Base-by-base conservation (phyloP, 2,329 filamentous ascomycete genomes). In the Didymella keratinophila region DNA sequence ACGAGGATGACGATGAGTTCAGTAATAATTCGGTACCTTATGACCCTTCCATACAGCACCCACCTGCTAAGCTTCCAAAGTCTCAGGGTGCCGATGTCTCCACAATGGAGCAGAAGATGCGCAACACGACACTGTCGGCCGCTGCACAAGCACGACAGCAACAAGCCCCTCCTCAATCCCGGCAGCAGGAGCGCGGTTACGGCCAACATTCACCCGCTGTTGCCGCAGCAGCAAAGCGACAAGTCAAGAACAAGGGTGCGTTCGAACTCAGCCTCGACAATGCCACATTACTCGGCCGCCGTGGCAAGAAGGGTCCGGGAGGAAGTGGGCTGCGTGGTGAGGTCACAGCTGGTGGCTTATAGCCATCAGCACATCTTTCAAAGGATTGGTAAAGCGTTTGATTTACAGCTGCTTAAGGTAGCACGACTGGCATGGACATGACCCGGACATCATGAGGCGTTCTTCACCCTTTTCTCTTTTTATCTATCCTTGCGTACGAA, bases 251-350 rank as follows among this genome's bases (percentile, higher is more conserved):
- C 67, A 91, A 89, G 77, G 93, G 92, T 30, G 88, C 90, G 0
- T 99, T 99, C 67, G 95, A 99, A 78, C 84, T 99, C 45, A 97
- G 88, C 72, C 81, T 99, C 36, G 92, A 96, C 65, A 95, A 95
- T 55, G 91, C 95, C 1, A 98, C 93, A 1, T 79, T 99, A 50
- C 81, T 99, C 4, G 93, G 93, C 30, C 87, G 93, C 68, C 80
- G 87, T 64, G 81, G 81, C 27, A 86, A 84, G 76, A 82, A 82
- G 73, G 60, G 53, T 1, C 63, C 64, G 2, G 77, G 76, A 53
- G 77, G 76, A 0, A 84, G 81, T 65, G 75, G 77, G 4, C 63
- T 84, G 68, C 72, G 82, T 62, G 75, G 82, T 60, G 71, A 80
- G 59, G 70, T 80, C 18, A 66, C 70, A 6, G 73, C 70, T 27